Base-by-base conservation (phyloP, 345 rosid genomes). In the Viola odorata region DNA sequence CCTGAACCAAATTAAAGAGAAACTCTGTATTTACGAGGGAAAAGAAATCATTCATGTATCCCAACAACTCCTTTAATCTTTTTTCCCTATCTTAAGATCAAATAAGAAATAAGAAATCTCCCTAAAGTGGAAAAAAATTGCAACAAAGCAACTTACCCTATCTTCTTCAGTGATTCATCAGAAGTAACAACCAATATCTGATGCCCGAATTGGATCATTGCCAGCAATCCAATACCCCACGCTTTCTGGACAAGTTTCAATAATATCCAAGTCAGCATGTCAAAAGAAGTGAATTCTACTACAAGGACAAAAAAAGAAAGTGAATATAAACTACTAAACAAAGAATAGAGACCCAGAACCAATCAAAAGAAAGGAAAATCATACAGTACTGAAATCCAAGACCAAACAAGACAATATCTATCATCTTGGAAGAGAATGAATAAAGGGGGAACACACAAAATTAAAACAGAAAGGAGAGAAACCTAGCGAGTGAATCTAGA, bases 1-100 rank as follows among this genome's bases (percentile, higher is more conserved):
- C 63, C 78, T 64, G 71, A 66, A 74, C 16, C 53, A 62, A 63
- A 74, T 15, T 16, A 55, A 60, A 68, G 44, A 45, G 37, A 57
- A 57, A 48, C 14, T 36, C 14, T 41, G 50, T 12, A 41, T 16
- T 23, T 23, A 23, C 4, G 16, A 8, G 53, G 52, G 17, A 38
- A 56, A 14, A 12, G 37, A 48, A 60, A 56, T 40, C 17, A 62
- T 4, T 40, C 41, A 32, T 39, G 54, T 53, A 63, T 15, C 38
- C 11, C 37, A 56, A 62, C 7, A 12, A 40, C 44, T 38, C n/a
- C 12, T 17, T 38, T 11, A 37, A 16, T 37, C 4, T 37, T 13
- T 13, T 45, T 49, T 63, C 15, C 41, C 40, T 1, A 23, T 23
- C 32, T 23, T 23, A 23, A 23, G 32, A 23, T 23, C 32, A 23